Evolutionary conservation across 306 rosid genomes (phyloP).

Genomic region (Prunus armeniaca): DNA sequence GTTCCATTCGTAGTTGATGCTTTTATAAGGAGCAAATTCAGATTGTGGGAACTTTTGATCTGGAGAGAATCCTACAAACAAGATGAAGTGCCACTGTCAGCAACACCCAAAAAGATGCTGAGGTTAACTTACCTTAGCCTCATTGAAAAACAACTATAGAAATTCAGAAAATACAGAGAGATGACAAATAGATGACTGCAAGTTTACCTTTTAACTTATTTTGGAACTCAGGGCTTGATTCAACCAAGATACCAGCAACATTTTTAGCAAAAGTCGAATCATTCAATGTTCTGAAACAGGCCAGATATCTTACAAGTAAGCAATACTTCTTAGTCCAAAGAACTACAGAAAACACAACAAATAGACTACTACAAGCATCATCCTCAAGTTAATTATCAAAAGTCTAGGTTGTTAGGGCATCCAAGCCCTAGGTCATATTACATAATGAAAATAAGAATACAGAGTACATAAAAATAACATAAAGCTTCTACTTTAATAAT

Average conservation of each 20-base stretch:
- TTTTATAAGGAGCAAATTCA: slow-evolving; percentile 65
- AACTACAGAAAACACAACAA: slow-evolving; percentile 15
- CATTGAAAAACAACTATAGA: neutral
- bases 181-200: slow-evolving; percentile 8
- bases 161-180: neutral
- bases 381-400: slow-evolving; percentile 5
- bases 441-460: neutral
- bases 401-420: neutral
- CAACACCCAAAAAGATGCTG: slow-evolving; percentile 17
- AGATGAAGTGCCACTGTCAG: slow-evolving; percentile 27
- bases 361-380: slow-evolving; percentile 14
- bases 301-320: slow-evolving; percentile 11
- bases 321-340: slow-evolving; percentile 11
- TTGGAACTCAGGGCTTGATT: slow-evolving; percentile 26
- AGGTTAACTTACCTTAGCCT: neutral
- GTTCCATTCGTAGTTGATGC: slow-evolving; percentile 71
- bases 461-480: neutral
- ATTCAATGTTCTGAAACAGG: neutral
- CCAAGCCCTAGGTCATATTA: neutral
- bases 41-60: slow-evolving; percentile 80
- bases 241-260: slow-evolving; percentile 18
- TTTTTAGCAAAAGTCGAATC: slow-evolving; percentile 9
- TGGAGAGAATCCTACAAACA: slow-evolving; percentile 75
- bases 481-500: neutral
- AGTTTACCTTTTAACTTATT: slow-evolving; percentile 40